Evolutionary conservation across 768 basidiomycete species (phyloP), one percentile per base, ranked within the genome.

Genomic region (Lanmaoa pseudosensibilis): DNA sequence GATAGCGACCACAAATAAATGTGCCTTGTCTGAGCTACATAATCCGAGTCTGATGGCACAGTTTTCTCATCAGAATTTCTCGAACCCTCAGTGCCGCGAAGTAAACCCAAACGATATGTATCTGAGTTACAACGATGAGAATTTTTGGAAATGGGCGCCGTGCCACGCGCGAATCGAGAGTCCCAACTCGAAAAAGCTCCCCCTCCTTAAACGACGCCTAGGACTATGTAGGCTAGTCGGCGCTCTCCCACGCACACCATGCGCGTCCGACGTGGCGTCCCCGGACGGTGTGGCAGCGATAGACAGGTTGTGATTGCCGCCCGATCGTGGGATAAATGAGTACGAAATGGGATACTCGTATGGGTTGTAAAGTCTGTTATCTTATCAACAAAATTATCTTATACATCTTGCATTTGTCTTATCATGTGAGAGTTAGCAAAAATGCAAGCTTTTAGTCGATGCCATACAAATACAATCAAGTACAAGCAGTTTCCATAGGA

Each of bases 41-140:
- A n/a, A 19, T 19, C 1, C 27, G 1, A 33, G 8, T 27, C 32
- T 43, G 23, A 37, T 38, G 25, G 12, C n/a, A 21, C 46, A 2
- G 16, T 37, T 55, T 55, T 6, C 56, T 48, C 46, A 55, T 34
- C 56, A n/a, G 34, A n/a, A 33, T 37, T 48, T 36, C 38, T 33
- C 18, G 38, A 46, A 30, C 12, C 33, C 23, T 33, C 8, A 11
- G 43, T 7, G 16, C 15, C 10, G 10, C 47, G 4, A 18, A 27
- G 34, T 5, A 2, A 15, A 2, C 11, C 23, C n/a, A 12, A 33
- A 8, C 18, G 16, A 23, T n/a, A 27, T 4, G 27, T 1, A 30
- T 37, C 11, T 37, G n/a, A n/a, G 10, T 21, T 38, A 21, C 36
- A 15, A 43, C 27, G 41, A 44, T 15, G 40, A 23, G 46, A 50